Base-by-base conservation (phyloP, 495 filamentous ascomycete species). In the Trichoderma asperelloides region DNA sequence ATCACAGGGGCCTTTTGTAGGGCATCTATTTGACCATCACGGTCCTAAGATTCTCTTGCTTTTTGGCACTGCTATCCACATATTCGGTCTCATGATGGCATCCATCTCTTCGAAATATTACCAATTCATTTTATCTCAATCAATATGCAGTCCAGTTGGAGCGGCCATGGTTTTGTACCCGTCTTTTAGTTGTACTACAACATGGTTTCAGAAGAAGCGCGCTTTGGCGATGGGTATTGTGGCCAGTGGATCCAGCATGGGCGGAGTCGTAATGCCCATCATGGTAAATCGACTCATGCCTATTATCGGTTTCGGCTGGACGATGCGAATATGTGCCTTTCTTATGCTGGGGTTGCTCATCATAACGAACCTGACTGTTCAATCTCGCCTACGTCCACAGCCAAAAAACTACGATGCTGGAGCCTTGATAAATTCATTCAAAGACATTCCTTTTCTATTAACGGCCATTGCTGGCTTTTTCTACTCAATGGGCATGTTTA, bases 81-180 rank as follows among this genome's bases (percentile, higher is more conserved):
- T 88, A 65, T 87, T 91, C 68, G 89, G 88, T 7, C 73, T 92
- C 9, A 91, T 91, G 88, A 89, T 92, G 87, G 82, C 89, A 5
- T 85, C 82, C 23, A 74, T 89, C 1, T 82, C 84, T 3, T 81
- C 77, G 15, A 68, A 87, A 71, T 91, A 87, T 75, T 91, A 85
- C 70, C 88, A 90, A 66, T 82, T 89, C 74, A 68, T 89, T 15
- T 74, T 90, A 5, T 76, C 81, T 13, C 88, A 90, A 69, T 82
- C 81, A 4, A 74, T 89, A 45, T 78, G 81, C 33, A 78, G 75
- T 65, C 74, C 80, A 15, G 78, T 89, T 30, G 88, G 89, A 11
- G 83, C 83, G 33, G 82, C 81, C 55, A 74, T 80, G 18, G 78
- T 90, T 51, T 91, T 92, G 76, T 88, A 87, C 68, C 84, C 88